A percentile compares a stretch with the other conserved stretches of the same genome.
phyloP scores from a whole-genome alignment of 768 basidiomycete genomes.

The Sporobolomyces phaffii region DNA sequence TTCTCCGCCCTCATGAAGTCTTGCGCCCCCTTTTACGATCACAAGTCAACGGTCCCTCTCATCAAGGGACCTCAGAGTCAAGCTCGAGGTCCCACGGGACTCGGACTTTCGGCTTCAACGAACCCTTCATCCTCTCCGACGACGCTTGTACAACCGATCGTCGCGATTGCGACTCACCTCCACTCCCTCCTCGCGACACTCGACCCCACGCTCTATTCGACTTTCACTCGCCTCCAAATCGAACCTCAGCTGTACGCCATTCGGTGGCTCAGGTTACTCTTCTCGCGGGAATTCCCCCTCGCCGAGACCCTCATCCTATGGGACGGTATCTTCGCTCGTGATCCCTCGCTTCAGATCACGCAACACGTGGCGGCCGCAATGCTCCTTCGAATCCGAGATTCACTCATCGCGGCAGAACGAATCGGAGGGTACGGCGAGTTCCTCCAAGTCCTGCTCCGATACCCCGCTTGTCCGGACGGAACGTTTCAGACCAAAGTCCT shows the following conservation, averaged over 20 bases:
- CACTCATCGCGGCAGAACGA: constrained; percentile 57
- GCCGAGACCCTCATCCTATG: constrained; percentile 77
- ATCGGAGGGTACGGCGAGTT: constrained; percentile 79
- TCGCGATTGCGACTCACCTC: constrained; percentile 70
- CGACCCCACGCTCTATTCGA: constrained; percentile 71
- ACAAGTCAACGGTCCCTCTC: constrained; percentile 32
- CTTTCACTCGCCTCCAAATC: constrained; percentile 70
- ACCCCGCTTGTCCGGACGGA: constrained; percentile 57
- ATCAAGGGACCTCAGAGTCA: neutral
- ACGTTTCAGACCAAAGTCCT: constrained; percentile 59
- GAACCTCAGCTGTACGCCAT: constrained; percentile 97
- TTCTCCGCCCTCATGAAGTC: constrained; percentile 73
- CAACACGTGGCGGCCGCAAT: constrained; percentile 89
- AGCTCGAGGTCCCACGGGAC: neutral
- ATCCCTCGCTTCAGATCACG: constrained; percentile 66
- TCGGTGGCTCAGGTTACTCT: constrained; percentile 90
- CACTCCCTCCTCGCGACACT: constrained; percentile 69
- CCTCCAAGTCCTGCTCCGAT: constrained; percentile 75
- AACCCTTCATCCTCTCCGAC: constrained; percentile 17
- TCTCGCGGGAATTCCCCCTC: constrained; percentile 85
- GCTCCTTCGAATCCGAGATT: constrained; percentile 86
- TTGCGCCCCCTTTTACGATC: constrained; percentile 67
- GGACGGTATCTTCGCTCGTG: constrained; percentile 90
- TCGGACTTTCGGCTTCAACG: neutral
- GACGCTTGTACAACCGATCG: constrained; percentile 59